Percentiles rank a stretch among this genome's conserved stretches.
Conservation (phyloP, 2,329 filamentous ascomycete species). For the Pestalotiopsis sp. region DNA sequence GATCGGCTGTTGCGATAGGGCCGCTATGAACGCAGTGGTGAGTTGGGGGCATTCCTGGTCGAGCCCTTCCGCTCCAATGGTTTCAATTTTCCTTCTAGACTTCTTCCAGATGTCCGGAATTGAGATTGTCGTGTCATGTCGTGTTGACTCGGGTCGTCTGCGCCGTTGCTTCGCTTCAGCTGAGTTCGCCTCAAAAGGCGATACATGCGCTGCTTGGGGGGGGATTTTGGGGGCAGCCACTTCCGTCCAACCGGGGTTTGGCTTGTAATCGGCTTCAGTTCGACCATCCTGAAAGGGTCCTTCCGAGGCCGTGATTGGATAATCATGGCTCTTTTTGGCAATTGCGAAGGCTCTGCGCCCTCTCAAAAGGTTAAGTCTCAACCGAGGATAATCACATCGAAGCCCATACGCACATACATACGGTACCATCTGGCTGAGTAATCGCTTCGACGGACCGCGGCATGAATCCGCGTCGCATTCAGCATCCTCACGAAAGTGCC, state of each 20-base stretch:
- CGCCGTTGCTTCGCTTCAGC: background rate
- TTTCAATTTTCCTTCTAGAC: conserved; percentile 11
- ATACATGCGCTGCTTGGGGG: background rate
- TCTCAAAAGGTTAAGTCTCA: background rate
- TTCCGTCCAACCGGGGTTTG: conserved; percentile 1
- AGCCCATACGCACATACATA: background rate
- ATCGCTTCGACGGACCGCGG: background rate
- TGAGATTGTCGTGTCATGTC: background rate
- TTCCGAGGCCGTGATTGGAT: background rate
- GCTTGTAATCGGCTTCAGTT: background rate
- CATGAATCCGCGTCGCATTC: background rate
- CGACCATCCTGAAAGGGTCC: background rate
- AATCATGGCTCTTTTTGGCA: conserved; percentile 6
- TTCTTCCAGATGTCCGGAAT: conserved; percentile 7
- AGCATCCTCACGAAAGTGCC: background rate
- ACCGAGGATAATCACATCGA: background rate
- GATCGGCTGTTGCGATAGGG: background rate
- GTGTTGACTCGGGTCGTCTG: background rate
- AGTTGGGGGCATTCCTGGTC: background rate
- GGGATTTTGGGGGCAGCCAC: background rate
- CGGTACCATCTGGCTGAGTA: background rate
- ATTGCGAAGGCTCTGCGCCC: background rate
- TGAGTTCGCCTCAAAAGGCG: background rate
- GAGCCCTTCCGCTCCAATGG: background rate
- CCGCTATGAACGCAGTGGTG: background rate